Evolutionary conservation across 805 yeast genomes (phyloP).

Genomic region (Candida hispaniensis): DNA sequence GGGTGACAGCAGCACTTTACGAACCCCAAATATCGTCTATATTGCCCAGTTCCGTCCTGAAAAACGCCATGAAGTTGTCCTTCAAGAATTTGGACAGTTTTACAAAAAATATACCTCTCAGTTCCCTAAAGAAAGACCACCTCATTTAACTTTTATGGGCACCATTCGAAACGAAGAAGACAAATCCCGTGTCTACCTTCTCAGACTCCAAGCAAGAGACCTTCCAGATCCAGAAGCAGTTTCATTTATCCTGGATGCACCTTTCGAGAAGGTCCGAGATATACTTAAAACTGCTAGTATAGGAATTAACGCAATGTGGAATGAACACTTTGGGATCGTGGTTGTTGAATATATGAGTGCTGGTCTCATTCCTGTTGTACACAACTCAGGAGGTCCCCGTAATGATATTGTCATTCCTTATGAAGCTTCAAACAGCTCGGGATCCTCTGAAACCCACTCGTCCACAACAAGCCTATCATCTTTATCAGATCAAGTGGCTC

Average conservation of each 20-base stretch:
- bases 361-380: slow-evolving; percentile 81
- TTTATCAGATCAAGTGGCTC: slow-evolving; percentile 5
- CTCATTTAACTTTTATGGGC: slow-evolving; percentile 68
- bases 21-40: slow-evolving; percentile 36
- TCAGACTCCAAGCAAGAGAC: slow-evolving; percentile 38
- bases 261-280: slow-evolving; percentile 49
- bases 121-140: slow-evolving; percentile 26
- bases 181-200: slow-evolving; percentile 41
- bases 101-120: slow-evolving; percentile 26
- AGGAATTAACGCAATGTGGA: slow-evolving; percentile 98
- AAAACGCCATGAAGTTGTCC: slow-evolving; percentile 69
- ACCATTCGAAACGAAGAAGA: slow-evolving; percentile 68
- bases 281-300: slow-evolving; percentile 47
- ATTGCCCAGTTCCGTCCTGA: slow-evolving; percentile 95
- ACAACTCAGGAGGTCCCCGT: slow-evolving; percentile 92
- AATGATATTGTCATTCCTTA: slow-evolving; percentile 63
- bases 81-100: slow-evolving; percentile 53
- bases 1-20: slow-evolving; percentile 21
- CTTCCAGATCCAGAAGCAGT: slow-evolving; percentile 34
- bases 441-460: slow-evolving; percentile 2
- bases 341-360: slow-evolving; percentile 85
- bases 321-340: slow-evolving; percentile 97
- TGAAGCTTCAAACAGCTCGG: slow-evolving; percentile 27
- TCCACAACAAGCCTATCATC: slow-evolving; percentile 6
- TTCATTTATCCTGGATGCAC: slow-evolving; percentile 60